Conservation (phyloP, 495 filamentous ascomycete genomes). For the Penicillium pulvis region DNA sequence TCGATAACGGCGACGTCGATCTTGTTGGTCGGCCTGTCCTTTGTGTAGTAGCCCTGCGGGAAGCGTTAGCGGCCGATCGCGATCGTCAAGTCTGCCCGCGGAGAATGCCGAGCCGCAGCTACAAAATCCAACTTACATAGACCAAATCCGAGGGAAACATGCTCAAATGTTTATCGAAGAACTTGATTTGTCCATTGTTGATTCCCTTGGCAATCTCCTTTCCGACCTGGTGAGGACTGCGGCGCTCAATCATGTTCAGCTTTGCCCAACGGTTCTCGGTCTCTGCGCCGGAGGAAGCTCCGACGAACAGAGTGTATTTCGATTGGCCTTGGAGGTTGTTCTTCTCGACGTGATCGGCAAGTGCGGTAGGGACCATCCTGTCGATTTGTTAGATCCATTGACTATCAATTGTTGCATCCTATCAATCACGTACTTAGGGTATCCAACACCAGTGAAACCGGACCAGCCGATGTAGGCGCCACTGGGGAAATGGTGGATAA, state of each 20-base stretch:
- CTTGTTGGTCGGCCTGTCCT: slow-evolving; percentile 69
- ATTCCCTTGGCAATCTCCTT: slow-evolving; percentile 91
- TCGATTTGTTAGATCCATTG: slow-evolving; percentile 1
- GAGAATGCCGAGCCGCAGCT: slow-evolving; percentile 10
- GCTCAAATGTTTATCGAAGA: slow-evolving; percentile 89
- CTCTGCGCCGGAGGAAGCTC: slow-evolving; percentile 85
- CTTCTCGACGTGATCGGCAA: slow-evolving; percentile 88
- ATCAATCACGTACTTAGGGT: slow-evolving; percentile 69
- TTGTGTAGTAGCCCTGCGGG: slow-evolving; percentile 73
- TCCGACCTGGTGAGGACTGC: slow-evolving; percentile 86
- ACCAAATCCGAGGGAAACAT: slow-evolving; percentile 92
- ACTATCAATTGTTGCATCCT: background rate
- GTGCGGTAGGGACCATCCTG: slow-evolving; percentile 80
- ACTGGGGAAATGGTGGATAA: slow-evolving; percentile 79
- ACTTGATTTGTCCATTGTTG: slow-evolving; percentile 85
- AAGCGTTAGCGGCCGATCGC: slow-evolving; percentile 20
- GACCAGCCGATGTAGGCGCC: slow-evolving; percentile 85
- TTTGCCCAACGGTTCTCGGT: slow-evolving; percentile 89
- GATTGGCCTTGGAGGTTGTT: slow-evolving; percentile 83
- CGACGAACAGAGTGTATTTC: slow-evolving; percentile 85
- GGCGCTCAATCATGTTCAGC: slow-evolving; percentile 86
- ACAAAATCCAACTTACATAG: slow-evolving; percentile 60
- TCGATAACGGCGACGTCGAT: slow-evolving; percentile 87
- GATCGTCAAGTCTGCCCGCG: slow-evolving; percentile 9
- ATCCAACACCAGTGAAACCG: slow-evolving; percentile 89